phyloP scores from a whole-genome alignment of 352 stramenopile species.

The Globisporangium parvum region DNA sequence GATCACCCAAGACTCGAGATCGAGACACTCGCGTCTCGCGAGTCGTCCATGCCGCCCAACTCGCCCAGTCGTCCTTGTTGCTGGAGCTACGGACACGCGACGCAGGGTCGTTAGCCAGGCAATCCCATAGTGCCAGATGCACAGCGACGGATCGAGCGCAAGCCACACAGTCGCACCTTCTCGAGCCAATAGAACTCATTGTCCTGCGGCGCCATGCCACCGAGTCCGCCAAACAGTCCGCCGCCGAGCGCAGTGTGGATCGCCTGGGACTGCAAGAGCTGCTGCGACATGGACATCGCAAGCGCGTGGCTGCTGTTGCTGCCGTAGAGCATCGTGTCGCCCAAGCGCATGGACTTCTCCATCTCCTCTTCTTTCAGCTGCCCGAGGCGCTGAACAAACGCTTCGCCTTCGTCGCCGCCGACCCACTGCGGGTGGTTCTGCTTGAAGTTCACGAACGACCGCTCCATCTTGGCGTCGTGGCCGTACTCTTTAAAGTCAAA shows the following conservation, averaged over 20 bases:
- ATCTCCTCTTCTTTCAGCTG: conserved; percentile 80
- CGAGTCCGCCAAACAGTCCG: conserved; percentile 28
- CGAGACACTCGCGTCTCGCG: conserved; percentile 37
- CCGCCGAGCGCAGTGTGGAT: conserved; percentile 69
- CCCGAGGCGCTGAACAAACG: conserved; percentile 55
- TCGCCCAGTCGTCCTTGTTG: conserved; percentile 48
- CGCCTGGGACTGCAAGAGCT: conserved; percentile 83
- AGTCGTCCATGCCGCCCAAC: conserved; percentile 23
- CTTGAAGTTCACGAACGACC: conserved; percentile 97
- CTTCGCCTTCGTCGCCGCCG: conserved; percentile 66
- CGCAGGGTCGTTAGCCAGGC: conserved; percentile 1
- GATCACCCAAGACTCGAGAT: conserved; percentile 35
- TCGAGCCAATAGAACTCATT: conserved; percentile 89
- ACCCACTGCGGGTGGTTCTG: conserved; percentile 86
- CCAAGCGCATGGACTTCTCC: conserved; percentile 82
- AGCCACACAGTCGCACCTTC: conserved; percentile 43
- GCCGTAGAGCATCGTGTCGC: conserved; percentile 77
- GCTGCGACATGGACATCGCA: conserved; percentile 74
- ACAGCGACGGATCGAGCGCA: no score
- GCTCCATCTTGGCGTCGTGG: conserved; percentile 95
- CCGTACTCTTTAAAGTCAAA: conserved; percentile 97
- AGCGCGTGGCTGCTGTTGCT: conserved; percentile 19
- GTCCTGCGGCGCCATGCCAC: conserved; percentile 49
- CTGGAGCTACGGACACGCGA: conserved; percentile 44
- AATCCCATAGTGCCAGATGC: no score